Evolutionary conservation across 148 eudicot genomes (phyloP).

Genomic region (Rhododendron henanense): DNA sequence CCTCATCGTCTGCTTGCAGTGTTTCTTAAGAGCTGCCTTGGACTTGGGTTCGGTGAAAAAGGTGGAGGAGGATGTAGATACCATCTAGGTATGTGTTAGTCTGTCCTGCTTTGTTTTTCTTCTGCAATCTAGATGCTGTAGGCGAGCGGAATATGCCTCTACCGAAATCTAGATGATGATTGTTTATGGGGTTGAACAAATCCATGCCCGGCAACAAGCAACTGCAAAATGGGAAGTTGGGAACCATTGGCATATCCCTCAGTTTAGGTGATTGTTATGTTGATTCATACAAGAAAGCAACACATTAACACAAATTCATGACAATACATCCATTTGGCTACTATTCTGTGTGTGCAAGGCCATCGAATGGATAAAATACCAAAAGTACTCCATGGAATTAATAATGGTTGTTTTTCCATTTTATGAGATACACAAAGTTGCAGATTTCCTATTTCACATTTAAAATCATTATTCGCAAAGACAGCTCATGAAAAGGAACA

Average conservation of each 20-base stretch:
- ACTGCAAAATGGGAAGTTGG: slow-evolving; percentile 1
- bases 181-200: not conserved
- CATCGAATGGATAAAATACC: not conserved
- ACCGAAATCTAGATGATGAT: slow-evolving; percentile 25
- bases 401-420: not conserved
- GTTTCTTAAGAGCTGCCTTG: slow-evolving; percentile 42
- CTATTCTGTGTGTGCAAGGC: not conserved
- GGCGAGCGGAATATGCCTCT: slow-evolving; percentile 78
- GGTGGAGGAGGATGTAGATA: slow-evolving; percentile 72
- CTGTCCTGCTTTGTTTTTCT: slow-evolving; percentile 88
- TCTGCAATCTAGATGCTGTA: slow-evolving; percentile 50
- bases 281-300: not conserved
- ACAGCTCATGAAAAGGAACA: not conserved
- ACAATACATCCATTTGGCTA: not conserved
- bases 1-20: slow-evolving; percentile 53
- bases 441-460: not conserved
- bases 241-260: not conserved
- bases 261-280: not conserved
- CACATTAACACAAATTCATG: not conserved
- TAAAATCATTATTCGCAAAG: not conserved
- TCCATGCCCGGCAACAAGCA: not conserved
- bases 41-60: slow-evolving; percentile 92
- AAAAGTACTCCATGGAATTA: not conserved
- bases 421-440: not conserved
- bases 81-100: slow-evolving; percentile 82